These are phyloP conservation scores for Aspergillus incahuasiensis DNA, from an alignment of 495 filamentous ascomycete species.

Conservation along the genomic window DNA sequence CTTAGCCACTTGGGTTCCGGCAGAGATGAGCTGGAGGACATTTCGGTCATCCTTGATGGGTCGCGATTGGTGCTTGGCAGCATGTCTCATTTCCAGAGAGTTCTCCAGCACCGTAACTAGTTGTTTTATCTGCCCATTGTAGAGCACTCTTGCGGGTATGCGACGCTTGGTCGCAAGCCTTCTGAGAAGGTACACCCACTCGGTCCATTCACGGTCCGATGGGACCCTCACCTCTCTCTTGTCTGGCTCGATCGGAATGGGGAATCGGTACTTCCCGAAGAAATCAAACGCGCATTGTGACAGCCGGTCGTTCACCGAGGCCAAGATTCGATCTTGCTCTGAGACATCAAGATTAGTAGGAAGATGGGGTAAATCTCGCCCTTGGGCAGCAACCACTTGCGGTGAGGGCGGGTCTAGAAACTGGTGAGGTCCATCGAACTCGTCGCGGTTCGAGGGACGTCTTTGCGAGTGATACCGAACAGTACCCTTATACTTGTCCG, in stretches of 20 bases:
- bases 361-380: slow-evolving; percentile 72
- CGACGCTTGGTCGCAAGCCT: slow-evolving; percentile 78
- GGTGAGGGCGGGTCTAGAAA: slow-evolving; percentile 63
- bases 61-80: slow-evolving; percentile 74
- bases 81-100: slow-evolving; percentile 79
- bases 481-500: slow-evolving; percentile 43
- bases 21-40: slow-evolving; percentile 79
- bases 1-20: slow-evolving; percentile 80
- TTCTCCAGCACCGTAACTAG: slow-evolving; percentile 79
- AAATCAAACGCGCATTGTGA: slow-evolving; percentile 86
- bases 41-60: slow-evolving; percentile 87
- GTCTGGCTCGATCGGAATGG: slow-evolving; percentile 73
- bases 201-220: slow-evolving; percentile 83
- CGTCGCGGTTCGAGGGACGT: slow-evolving; percentile 75
- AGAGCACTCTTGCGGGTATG: slow-evolving; percentile 75
- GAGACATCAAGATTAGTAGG: slow-evolving; percentile 76
- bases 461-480: slow-evolving; percentile 59
- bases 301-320: slow-evolving; percentile 74
- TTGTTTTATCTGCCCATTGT: slow-evolving; percentile 87
- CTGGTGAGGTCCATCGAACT: slow-evolving; percentile 83
- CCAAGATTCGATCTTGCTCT: slow-evolving; percentile 78
- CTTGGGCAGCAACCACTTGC: slow-evolving; percentile 64
- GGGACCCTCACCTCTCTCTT: slow-evolving; percentile 75
- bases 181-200: slow-evolving; percentile 87
- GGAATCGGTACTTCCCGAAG: slow-evolving; percentile 84